Base-by-base conservation (phyloP, 441 rosid species). In the Oxalis stricta region DNA sequence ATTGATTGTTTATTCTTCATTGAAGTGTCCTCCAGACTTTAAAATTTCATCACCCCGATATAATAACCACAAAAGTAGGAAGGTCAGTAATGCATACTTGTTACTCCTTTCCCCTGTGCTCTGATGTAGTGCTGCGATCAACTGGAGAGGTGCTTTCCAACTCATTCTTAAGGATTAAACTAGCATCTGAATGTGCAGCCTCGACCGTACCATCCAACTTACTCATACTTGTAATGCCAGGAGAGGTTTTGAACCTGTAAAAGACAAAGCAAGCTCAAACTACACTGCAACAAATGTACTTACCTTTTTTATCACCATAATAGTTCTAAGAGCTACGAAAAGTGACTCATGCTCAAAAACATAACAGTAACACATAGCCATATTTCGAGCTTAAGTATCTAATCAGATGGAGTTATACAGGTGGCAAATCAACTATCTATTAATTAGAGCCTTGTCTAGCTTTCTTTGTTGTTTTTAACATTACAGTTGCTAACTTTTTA, bases 191-290 rank as follows among this genome's bases (percentile, higher is more conserved):
- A 72, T 69, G 60, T 26, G 66, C 60, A 44, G 68, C 68, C 66
- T 75, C 84, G 19, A 68, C 61, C 44, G 79, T 40, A 70, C 70
- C 44, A 62, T 76, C 84, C 46, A 71, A 50, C 70, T 78, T 77
- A 64, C 58, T 76, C 38, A 73, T 64, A 43, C 79, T 79, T 60
- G 64, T 36, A 63, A 55, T 55, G 44, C 76, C 84, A 10, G 61
- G 48, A 4, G 84, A 79, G 34, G 81, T 61, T 57, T 79, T 82
- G 14, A 82, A 65, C 60, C 97, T 87, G 82, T 45, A 65, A 48
- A 38, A 33, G 40, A 36, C n/a, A 40, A 52, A 28, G n/a, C n/a
- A 23, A 41, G 4, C 33, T 26, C 52, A 45, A 36, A n/a, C n/a
- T n/a, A n/a, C n/a, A n/a, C n/a, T n/a, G n/a, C n/a, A n/a, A n/a